A percentile compares a stretch with the other conserved stretches of the same genome.
phyloP scores from a whole-genome alignment of 2,329 filamentous ascomycete genomes.

The Orbilia javanica region DNA sequence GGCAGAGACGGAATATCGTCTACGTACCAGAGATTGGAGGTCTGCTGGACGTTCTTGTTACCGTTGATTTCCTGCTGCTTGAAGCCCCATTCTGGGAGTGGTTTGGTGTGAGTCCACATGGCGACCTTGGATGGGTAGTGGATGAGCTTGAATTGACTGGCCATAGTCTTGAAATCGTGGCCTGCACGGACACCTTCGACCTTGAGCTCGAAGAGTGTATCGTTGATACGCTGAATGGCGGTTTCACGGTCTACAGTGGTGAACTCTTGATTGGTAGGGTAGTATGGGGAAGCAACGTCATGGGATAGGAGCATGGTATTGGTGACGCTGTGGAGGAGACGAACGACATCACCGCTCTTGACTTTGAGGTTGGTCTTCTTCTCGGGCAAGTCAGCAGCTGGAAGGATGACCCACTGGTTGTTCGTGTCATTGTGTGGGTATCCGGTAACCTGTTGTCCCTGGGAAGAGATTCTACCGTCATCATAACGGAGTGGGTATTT shows the following conservation, averaged over 20 bases:
- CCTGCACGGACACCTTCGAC: slow-evolving; percentile 85
- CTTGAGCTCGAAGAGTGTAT: slow-evolving; percentile 91
- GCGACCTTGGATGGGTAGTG: slow-evolving; percentile 95
- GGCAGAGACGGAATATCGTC: slow-evolving; percentile 89
- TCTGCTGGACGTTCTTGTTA: slow-evolving; percentile 91
- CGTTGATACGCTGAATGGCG: slow-evolving; percentile 80
- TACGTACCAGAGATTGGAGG: slow-evolving; percentile 93
- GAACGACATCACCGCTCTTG: slow-evolving; percentile 85
- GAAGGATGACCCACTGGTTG: slow-evolving; percentile 96
- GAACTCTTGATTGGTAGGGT: slow-evolving; percentile 98
- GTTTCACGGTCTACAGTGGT: slow-evolving; percentile 82
- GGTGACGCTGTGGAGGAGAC: slow-evolving; percentile 87
- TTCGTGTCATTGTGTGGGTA: slow-evolving; percentile 99
- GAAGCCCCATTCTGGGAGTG: slow-evolving; percentile 96
- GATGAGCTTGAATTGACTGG: slow-evolving; percentile 94
- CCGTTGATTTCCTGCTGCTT: slow-evolving; percentile 99
- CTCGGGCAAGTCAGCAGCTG: slow-evolving; percentile 70
- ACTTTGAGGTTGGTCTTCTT: slow-evolving; percentile 75
- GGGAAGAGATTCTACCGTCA: slow-evolving; percentile 95
- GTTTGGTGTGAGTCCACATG: slow-evolving; percentile 97
- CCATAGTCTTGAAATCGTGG: slow-evolving; percentile 89
- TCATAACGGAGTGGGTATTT: slow-evolving; percentile 94
- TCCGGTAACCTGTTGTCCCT: slow-evolving; percentile 94
- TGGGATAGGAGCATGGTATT: slow-evolving; percentile 89
- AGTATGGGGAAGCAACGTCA: slow-evolving; percentile 96